Evolutionary conservation across 495 filamentous ascomycete genomes (phyloP), one percentile per base, ranked within the genome.

Genomic region (Penicillium paradoxum): DNA sequence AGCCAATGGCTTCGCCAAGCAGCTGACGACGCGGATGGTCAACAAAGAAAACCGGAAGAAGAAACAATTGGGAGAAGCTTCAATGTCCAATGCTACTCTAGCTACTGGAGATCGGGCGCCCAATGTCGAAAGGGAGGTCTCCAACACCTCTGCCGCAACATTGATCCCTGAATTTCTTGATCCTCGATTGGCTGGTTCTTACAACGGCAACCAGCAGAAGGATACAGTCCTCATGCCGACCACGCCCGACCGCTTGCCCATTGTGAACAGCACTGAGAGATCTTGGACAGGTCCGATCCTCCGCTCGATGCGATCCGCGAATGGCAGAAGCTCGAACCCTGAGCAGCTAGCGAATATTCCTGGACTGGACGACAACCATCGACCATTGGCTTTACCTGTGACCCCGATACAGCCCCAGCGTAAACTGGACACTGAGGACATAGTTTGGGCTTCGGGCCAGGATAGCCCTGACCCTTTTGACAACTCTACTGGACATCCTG

Each of bases 11-110:
- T 79, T 95, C 30, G 77, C 83, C 44, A 73, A 72, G 37, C 67
- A 92, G 27, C 79, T 95, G 25, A 78, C 83, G 1, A 83, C 87
- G 34, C 81, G 91, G 19, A 77, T 91, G 74, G 73, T 75, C 4
- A 75, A 81, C 38, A 93, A 91, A 68, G 83, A 90, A 24, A 76
- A 79, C 45, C 88, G 82, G 62, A 81, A 59, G 55, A 75, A 66
- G 52, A 68, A 54, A 45, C 72, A 63, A 44, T 45, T 60, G 6
- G 63, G 60, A 17, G 53, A 44, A 10, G 60, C 70, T 18, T 37
- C 37, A 29, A 38, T 3, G 2, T 18, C 34, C 42, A 38, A 25
- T 13, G n/a, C 7, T 30, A 22, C n/a, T 21, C 11, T 11, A 47
- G 32, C n/a, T n/a, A 48, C 47, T 47, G 13, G 45, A 25, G 49